Conservation (phyloP, 2,329 filamentous ascomycete genomes). For the Leptographium radiaticola region DNA sequence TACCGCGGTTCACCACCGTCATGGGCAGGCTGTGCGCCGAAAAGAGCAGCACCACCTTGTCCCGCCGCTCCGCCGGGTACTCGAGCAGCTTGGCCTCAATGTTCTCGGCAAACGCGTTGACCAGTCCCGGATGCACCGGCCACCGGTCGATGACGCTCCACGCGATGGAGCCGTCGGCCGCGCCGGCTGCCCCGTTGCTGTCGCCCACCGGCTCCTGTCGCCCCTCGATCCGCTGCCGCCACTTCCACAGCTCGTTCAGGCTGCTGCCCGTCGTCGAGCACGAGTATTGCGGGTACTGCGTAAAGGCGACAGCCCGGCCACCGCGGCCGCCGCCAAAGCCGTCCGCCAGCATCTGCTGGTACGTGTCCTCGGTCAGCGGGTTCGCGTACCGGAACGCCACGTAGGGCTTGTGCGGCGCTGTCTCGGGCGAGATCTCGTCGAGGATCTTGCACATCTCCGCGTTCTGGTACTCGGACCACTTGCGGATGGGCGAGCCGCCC, state of each 20-base stretch:
- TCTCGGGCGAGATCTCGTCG: constrained; percentile 80
- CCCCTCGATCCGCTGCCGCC: constrained; percentile 77
- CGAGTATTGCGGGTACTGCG: constrained; percentile 96
- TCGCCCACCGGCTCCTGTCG: constrained; percentile 33
- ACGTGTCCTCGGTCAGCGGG: constrained; percentile 90
- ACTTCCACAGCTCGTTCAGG: constrained; percentile 96
- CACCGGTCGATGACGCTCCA: constrained; percentile 99
- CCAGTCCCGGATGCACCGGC: constrained; percentile 80
- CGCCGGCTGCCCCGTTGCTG: constrained; percentile 24
- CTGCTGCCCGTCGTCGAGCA: constrained; percentile 96
- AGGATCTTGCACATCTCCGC: constrained; percentile 95
- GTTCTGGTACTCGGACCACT: constrained; percentile 94
- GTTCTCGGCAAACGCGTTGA: constrained; percentile 85
- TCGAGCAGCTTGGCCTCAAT: constrained; percentile 75
- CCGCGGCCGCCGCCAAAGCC: constrained; percentile 83
- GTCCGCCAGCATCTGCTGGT: constrained; percentile 67
- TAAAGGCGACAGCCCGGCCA: constrained; percentile 92
- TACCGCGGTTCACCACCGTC: constrained; percentile 88
- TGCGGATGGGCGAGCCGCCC: constrained; percentile 92
- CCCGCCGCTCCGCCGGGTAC: constrained; percentile 70
- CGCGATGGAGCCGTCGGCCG: constrained; percentile 54
- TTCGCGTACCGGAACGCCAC: constrained; percentile 93
- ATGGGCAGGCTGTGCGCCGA: constrained; percentile 94
- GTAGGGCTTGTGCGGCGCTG: constrained; percentile 92
- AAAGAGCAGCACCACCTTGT: constrained; percentile 77